Base-by-base conservation (phyloP, 2,329 filamentous ascomycete genomes). In the Ophiostoma angusticollis region DNA sequence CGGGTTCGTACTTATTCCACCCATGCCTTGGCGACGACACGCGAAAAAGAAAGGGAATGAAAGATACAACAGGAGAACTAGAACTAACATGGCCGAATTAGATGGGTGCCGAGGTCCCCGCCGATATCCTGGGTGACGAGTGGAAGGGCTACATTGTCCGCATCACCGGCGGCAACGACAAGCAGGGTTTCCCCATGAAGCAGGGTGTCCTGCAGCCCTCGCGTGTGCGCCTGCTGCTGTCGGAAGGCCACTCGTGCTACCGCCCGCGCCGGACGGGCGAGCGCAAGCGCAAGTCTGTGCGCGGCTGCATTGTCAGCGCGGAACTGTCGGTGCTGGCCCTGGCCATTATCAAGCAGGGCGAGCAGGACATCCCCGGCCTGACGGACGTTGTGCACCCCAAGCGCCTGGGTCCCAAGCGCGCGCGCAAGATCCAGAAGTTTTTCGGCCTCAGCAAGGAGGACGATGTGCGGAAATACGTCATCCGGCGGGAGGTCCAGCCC, bases 181-280 rank as follows among this genome's bases (percentile, higher is more conserved):
- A 98, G 85, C 93, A 98, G 78, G 91, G 91, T 74, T 98, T 98
- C 80, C 91, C 91, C 58, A 98, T 98, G 91, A 98, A 98, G 86
- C 93, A 98, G 81, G 91, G 91, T 77, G 84, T 93, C 66, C 89
- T 98, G 78, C 84, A 93, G 68, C 87, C 91, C 59, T 91, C 84
- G 66, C 91, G 91, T 91, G 91, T 95, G 71, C 82, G 84, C 56
- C 86, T 98, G 55, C 83, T 98, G 60, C 85, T 98, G 62, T 64
- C 81, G 63, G 86, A 93, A 42, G 91, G 91, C 66, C 91, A 96
- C 84, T 91, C 85, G 57, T 98, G 91, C 84, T 98, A 96, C 81
- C 89, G 91, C 63, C 79, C 89, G 64, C 89, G 91, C 70, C 87
- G 91, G 65, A 84, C 81, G 54, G 91, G 91, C 66, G 91, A 98